phyloP scores from a whole-genome alignment of 441 rosid genomes.

The Brassica balearica region DNA sequence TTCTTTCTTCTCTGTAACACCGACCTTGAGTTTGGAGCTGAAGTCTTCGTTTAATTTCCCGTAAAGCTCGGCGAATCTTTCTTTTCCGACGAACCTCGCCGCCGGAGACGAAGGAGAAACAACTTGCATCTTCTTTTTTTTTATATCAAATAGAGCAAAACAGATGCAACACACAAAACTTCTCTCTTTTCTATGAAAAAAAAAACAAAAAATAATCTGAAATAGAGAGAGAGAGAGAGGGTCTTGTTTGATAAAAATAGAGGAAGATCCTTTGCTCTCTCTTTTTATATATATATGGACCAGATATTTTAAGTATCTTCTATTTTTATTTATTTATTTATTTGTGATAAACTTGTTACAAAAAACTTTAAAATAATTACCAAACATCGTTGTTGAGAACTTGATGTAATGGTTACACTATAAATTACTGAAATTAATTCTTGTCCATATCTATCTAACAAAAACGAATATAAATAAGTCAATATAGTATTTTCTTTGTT shows the following conservation, averaged over 20 bases:
- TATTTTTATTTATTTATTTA: not conserved
- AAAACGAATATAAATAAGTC: constrained; percentile 23
- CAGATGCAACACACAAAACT: constrained; percentile 15
- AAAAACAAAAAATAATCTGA: not conserved
- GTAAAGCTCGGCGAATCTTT: constrained; percentile 27
- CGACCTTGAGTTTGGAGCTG: constrained; percentile 32
- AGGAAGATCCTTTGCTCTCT: constrained; percentile 23
- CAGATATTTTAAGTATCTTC: constrained; percentile 30
- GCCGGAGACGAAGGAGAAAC: constrained; percentile 43
- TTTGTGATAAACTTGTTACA: not conserved
- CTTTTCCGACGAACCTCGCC: constrained; percentile 15
- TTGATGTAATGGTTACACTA: not conserved
- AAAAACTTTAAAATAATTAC: constrained; percentile 9
- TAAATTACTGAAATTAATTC: not conserved
- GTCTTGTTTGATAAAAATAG: constrained; percentile 36
- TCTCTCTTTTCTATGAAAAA: not conserved
- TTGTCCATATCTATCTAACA: not conserved
- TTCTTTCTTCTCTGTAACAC: constrained; percentile 11
- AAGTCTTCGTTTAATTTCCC: constrained; percentile 45
- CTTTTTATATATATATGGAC: constrained; percentile 37
- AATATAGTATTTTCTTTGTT: not conserved
- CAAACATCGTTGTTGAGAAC: constrained; percentile 18
- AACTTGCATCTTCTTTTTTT: constrained; percentile 37
- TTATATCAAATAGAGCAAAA: constrained; percentile 6
- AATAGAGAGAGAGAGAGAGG: constrained; percentile 17